Conservation (phyloP, 257 asterid species). For the Rehmannia glutinosa region DNA sequence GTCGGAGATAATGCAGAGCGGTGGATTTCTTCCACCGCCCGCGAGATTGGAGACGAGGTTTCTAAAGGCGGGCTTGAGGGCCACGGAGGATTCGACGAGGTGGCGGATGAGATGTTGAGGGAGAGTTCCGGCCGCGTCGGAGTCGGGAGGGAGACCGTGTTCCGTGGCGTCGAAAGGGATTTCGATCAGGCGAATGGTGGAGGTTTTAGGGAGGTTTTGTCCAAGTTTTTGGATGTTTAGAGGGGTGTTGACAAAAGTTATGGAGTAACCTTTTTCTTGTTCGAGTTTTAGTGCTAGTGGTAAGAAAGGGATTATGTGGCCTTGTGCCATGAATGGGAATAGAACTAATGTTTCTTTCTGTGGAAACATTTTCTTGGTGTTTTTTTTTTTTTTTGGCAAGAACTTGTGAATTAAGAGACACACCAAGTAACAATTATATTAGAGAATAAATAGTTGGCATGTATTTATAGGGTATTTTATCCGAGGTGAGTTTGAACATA, state of each 20-base stretch:
- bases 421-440: too few species aligned
- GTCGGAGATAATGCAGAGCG: slow-evolving; percentile 35
- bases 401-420: too few species aligned
- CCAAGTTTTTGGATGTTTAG: slow-evolving; percentile 18
- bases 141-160: slow-evolving; percentile 24
- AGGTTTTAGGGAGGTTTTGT: not conserved
- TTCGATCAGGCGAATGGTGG: slow-evolving; percentile 20
- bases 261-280: slow-evolving; percentile 8
- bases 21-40: too few species aligned
- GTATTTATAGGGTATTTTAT: too few species aligned
- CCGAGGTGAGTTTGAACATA: too few species aligned
- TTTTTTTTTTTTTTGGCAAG: not conserved
- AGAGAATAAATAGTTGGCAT: too few species aligned
- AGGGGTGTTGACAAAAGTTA: slow-evolving; percentile 31
- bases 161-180: slow-evolving; percentile 23
- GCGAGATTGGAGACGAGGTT: slow-evolving; percentile 11
- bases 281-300: slow-evolving; percentile 25
- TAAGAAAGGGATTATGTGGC: slow-evolving; percentile 30
- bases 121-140: slow-evolving; percentile 22
- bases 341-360: slow-evolving; percentile 13
- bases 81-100: slow-evolving; percentile 12
- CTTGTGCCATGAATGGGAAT: slow-evolving; percentile 37
- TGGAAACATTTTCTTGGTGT: too few species aligned
- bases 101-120: not conserved
- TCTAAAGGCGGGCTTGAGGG: slow-evolving; percentile 28